A percentile compares a stretch with the other conserved stretches of the same genome.
These are phyloP conservation scores for Aspergillus niger DNA, from an alignment of 2,329 filamentous ascomycete genomes.

Conservation along the genomic window DNA sequence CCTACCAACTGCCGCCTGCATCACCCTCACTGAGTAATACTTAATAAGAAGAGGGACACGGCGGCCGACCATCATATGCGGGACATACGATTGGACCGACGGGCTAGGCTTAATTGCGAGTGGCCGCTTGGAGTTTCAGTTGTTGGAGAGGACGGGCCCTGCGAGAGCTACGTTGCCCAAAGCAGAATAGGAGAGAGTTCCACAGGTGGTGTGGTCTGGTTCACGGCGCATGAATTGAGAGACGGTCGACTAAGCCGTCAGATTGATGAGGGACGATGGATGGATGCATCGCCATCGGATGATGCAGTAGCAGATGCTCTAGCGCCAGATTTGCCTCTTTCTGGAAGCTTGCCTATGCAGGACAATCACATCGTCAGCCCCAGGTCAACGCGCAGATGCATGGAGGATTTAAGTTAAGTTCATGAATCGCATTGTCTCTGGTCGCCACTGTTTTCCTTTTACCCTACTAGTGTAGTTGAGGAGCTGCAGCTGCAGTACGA, in stretches of 20 bases:
- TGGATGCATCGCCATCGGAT: background rate
- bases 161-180: background rate
- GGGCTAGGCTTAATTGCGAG: constrained; percentile 6
- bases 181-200: constrained; percentile 5
- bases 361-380: background rate
- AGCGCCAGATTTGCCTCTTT: constrained; percentile 3
- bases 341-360: constrained; percentile 5
- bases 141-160: background rate
- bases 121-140: constrained; percentile 7
- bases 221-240: background rate
- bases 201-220: constrained; percentile 3
- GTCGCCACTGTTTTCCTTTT: background rate
- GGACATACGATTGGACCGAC: constrained; percentile 4
- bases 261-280: background rate
- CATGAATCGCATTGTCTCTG: background rate
- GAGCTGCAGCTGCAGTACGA: background rate
- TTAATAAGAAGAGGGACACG: background rate
- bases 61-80: background rate
- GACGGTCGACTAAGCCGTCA: background rate
- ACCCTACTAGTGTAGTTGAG: background rate
- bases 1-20: background rate
- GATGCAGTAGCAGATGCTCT: constrained; percentile 3
- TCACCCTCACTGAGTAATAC: background rate
- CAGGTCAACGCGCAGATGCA: background rate
- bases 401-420: background rate